Conservation (phyloP, 2,329 filamentous ascomycete genomes). For the Zasmidium angulare region DNA sequence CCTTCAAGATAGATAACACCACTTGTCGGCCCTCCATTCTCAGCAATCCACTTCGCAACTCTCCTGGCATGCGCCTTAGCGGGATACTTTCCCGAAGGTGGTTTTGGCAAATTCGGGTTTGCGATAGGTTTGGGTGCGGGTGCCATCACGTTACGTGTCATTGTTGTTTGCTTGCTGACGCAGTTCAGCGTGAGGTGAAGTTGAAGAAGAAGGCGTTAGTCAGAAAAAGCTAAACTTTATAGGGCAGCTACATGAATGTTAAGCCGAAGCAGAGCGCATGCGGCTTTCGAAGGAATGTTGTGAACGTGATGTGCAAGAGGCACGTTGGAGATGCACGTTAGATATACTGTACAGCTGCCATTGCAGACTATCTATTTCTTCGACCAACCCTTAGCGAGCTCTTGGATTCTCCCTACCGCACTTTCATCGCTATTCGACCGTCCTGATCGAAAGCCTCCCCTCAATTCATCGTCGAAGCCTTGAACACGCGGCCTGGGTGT, state of each 20-base stretch:
- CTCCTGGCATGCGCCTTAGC: conserved; percentile 83
- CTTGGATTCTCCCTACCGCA: background rate
- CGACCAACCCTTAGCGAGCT: background rate
- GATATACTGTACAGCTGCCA: background rate
- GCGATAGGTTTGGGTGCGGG: conserved; percentile 31
- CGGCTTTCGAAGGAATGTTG: background rate
- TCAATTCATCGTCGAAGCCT: conserved; percentile 29
- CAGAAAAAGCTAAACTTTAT: background rate
- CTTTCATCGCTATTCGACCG: background rate
- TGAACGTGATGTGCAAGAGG: too few species aligned
- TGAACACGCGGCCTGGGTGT: conserved; percentile 13
- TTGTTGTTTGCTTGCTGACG: conserved; percentile 9
- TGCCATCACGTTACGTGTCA: conserved; percentile 21
- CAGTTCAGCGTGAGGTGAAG: background rate
- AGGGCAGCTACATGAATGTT: background rate
- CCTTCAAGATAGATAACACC: conserved; percentile 88
- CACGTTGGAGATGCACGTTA: too few species aligned
- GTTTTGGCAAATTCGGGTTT: conserved; percentile 35
- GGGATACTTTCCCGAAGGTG: conserved; percentile 62
- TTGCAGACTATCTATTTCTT: background rate
- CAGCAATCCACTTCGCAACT: conserved; percentile 75
- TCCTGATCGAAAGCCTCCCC: background rate
- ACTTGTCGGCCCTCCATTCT: conserved; percentile 61
- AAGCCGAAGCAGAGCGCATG: background rate
- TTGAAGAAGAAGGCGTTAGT: background rate